phyloP scores from a whole-genome alignment of 192 early-diverging fungal species.

The Backusella luteola region DNA sequence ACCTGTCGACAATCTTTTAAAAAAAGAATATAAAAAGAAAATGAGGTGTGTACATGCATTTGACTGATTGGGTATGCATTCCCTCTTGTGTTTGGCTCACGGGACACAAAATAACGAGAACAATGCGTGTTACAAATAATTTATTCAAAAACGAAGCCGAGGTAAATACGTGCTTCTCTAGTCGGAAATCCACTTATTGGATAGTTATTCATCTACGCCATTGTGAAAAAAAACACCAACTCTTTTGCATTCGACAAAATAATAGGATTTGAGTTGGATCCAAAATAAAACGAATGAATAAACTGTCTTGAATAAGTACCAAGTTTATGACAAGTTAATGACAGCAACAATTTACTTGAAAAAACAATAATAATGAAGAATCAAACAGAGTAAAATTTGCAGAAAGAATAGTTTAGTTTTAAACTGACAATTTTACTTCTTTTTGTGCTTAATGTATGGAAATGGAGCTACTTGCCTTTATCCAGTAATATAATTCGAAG shows the following conservation, averaged over 20 bases:
- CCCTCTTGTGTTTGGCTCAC: background rate
- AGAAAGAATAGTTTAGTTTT: background rate
- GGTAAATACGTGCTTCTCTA: background rate
- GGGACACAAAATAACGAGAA: background rate
- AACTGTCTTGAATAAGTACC: background rate
- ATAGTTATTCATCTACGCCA: background rate
- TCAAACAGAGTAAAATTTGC: background rate
- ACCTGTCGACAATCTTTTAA: background rate
- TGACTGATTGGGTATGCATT: background rate
- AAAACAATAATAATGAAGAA: background rate
- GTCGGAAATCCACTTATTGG: background rate
- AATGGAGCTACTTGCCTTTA: constrained; percentile 6
- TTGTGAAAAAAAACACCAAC: background rate
- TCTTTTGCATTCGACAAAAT: background rate
- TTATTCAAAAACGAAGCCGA: background rate
- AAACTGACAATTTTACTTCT: constrained; percentile 6
- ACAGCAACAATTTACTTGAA: background rate
- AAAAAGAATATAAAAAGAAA: background rate
- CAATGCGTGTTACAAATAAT: constrained; percentile 5
- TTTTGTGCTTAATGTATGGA: constrained; percentile 1
- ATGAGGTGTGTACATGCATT: background rate
- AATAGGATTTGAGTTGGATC: background rate
- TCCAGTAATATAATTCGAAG: background rate
- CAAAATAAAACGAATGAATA: background rate
- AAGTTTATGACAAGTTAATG: background rate